A percentile compares a stretch with the other conserved stretches of the same genome.
Conservation (phyloP, 164 flowering plant species). For the Protea cynaroides region DNA sequence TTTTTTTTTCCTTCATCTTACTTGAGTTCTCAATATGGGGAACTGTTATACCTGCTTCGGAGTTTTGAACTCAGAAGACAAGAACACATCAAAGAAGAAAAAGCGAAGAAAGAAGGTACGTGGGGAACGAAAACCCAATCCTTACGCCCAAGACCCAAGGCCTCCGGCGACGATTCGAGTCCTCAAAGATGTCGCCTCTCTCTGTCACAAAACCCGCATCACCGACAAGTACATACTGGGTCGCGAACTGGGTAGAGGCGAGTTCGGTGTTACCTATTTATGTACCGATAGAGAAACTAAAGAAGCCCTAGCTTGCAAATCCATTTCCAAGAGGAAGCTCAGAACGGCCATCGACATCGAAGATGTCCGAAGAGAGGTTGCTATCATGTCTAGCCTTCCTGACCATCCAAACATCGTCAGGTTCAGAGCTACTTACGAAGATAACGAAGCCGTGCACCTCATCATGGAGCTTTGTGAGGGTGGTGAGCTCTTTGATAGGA, state of each 20-base stretch:
- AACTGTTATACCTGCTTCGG: constrained; percentile 59
- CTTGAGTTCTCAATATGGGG: constrained; percentile 14
- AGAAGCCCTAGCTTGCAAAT: constrained; percentile 77
- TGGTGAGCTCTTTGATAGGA: constrained; percentile 91
- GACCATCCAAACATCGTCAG: constrained; percentile 73
- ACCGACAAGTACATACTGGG: constrained; percentile 81
- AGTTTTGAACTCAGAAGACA: constrained; percentile 16
- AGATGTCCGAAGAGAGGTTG: constrained; percentile 85
- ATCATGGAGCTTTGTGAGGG: constrained; percentile 99
- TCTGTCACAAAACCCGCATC: constrained; percentile 44
- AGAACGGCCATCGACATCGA: constrained; percentile 87
- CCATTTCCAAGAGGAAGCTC: constrained; percentile 86
- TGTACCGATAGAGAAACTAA: constrained; percentile 77
- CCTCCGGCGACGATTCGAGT: constrained; percentile 71
- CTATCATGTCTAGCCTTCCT: constrained; percentile 81
- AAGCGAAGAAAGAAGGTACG: background rate
- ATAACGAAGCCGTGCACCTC: constrained; percentile 72
- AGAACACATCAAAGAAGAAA: constrained; percentile 4
- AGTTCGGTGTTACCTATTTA: constrained; percentile 88
- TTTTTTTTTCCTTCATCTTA: background rate
- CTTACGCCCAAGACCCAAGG: constrained; percentile 38
- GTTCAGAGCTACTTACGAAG: constrained; percentile 82
- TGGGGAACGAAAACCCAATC: constrained; percentile 44
- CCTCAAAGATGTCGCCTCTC: constrained; percentile 59
- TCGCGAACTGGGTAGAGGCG: constrained; percentile 92